These are phyloP conservation scores for Russula dissimulans DNA, from an alignment of 768 basidiomycete genomes.

Conservation along the genomic window DNA sequence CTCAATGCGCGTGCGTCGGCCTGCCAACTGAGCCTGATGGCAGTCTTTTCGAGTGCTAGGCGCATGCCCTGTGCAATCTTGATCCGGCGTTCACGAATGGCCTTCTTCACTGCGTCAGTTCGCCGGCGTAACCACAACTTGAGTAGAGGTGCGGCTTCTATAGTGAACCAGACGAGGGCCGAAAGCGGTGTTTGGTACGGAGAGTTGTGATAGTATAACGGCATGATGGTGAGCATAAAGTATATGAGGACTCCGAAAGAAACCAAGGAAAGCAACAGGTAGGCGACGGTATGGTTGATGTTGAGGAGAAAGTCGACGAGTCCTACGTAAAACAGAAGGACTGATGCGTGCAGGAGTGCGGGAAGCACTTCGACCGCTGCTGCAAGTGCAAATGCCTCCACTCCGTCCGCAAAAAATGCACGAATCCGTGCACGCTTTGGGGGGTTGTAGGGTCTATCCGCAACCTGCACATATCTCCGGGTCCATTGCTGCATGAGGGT, in stretches of 20 bases:
- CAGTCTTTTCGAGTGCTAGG: not conserved
- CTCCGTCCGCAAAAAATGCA: constrained; percentile 9
- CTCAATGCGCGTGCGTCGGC: not conserved
- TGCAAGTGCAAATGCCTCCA: constrained; percentile 5
- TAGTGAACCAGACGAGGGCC: not conserved
- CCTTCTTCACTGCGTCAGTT: not conserved
- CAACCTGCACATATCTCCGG: constrained; percentile 11
- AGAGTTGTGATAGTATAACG: constrained; percentile 4
- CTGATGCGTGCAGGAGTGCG: constrained; percentile 12
- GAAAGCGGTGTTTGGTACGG: constrained; percentile 18
- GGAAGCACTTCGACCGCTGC: constrained; percentile 17
- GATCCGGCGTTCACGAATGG: not conserved
- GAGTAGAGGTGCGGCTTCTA: not conserved
- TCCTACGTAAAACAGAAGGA: constrained; percentile 16
- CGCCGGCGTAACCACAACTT: not conserved
- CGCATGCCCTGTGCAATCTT: constrained; percentile 7
- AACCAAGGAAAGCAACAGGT: not conserved
- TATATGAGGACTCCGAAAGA: not conserved
- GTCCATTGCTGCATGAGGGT: constrained; percentile 19
- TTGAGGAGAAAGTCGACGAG: constrained; percentile 12
- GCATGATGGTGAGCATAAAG: constrained; percentile 6
- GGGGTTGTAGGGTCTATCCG: constrained; percentile 8
- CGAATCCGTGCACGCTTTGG: constrained; percentile 15
- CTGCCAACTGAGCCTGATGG: not conserved
- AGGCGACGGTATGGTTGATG: constrained; percentile 8